Conservation (phyloP, 805 yeast species). For the Vanderwaltozyma tropicalis region DNA sequence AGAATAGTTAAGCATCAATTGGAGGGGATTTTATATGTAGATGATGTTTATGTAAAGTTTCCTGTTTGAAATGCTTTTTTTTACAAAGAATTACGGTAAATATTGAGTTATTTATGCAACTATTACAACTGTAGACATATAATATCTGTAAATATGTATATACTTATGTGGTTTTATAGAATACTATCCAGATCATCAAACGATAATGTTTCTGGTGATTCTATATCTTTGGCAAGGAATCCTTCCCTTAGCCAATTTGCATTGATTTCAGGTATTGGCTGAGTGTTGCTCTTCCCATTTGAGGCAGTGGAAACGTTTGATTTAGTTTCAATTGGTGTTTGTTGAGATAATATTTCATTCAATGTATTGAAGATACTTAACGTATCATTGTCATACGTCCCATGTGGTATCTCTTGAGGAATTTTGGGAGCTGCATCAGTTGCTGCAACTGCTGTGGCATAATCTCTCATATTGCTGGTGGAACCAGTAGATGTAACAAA, state of each 20-base stretch:
- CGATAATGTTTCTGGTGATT: conserved; percentile 66
- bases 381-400: conserved; percentile 39
- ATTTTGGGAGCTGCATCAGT: conserved; percentile 79
- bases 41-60: no score
- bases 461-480: conserved; percentile 4
- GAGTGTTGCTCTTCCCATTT: neutral
- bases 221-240: conserved; percentile 65
- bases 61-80: no score
- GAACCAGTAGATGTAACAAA: conserved; percentile 6
- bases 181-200: conserved; percentile 51
- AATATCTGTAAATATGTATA: no score
- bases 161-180: no score
- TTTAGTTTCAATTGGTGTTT: conserved; percentile 13
- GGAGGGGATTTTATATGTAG: no score
- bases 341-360: conserved; percentile 29
- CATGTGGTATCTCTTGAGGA: conserved; percentile 33
- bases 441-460: conserved; percentile 69
- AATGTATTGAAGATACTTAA: conserved; percentile 68
- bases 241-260: conserved; percentile 45
- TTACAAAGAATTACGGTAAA: no score
- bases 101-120: no score
- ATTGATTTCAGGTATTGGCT: neutral
- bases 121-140: no score
- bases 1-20: no score
- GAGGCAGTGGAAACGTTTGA: neutral